phyloP scores from a whole-genome alignment of 306 rosid species.

The Fragaria ananassa region DNA sequence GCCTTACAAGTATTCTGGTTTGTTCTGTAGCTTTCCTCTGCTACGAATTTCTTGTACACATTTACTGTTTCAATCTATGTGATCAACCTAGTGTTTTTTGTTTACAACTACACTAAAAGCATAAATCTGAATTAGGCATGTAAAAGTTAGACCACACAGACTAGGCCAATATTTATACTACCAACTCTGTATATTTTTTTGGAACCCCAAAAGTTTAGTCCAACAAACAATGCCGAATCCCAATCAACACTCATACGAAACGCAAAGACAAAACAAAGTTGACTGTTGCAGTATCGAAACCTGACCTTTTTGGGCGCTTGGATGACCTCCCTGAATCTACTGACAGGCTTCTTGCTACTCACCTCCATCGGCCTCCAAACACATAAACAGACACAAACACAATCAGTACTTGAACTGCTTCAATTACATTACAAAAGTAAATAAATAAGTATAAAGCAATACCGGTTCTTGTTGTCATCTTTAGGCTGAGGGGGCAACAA shows the following conservation, averaged over 20 bases:
- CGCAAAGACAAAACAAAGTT: neutral
- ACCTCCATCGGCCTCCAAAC: constrained; percentile 81
- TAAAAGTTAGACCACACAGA: no score
- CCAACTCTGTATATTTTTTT: no score
- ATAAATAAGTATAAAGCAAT: neutral
- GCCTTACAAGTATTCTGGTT: neutral
- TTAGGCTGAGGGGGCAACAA: constrained; percentile 30
- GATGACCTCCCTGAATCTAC: constrained; percentile 61
- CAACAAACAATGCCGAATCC: no score
- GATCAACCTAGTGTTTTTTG: no score
- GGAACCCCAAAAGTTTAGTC: no score
- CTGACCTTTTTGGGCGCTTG: constrained; percentile 80
- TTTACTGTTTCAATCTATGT: no score
- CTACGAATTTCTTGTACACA: neutral
- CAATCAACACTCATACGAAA: neutral
- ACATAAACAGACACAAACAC: constrained; percentile 7
- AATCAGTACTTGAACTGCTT: constrained; percentile 14
- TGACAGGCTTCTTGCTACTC: constrained; percentile 44
- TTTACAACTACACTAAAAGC: no score
- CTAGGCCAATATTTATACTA: no score
- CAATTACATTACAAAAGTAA: neutral
- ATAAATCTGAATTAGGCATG: no score
- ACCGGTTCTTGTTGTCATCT: constrained; percentile 75
- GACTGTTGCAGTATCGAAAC: neutral
- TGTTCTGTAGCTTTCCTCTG: neutral